Percentiles rank a stretch among this genome's conserved stretches.
phyloP scores from a whole-genome alignment of 108 stramenopile species.

The Skeletonema menzelii region DNA sequence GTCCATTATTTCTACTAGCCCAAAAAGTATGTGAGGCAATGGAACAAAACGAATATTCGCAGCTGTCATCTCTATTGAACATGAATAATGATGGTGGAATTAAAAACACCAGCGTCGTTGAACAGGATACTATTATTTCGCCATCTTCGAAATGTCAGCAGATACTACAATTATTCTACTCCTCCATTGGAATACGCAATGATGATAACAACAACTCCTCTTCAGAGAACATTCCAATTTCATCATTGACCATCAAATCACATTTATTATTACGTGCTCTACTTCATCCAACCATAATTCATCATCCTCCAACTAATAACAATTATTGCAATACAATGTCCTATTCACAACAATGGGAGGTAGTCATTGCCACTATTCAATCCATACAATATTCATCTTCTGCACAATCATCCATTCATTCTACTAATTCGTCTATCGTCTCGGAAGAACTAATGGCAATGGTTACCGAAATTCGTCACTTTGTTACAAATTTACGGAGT shows the following conservation, averaged over 20 bases:
- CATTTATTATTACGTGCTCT: slow-evolving; percentile 27
- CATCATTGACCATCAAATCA: slow-evolving; percentile 19
- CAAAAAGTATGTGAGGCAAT: slow-evolving; percentile 6
- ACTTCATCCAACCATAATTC: slow-evolving; percentile 6
- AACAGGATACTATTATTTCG: not conserved
- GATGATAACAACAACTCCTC: not conserved
- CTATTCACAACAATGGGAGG: slow-evolving; percentile 1
- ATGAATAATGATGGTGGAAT: not conserved
- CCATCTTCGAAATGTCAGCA: not conserved
- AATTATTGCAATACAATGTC: not conserved
- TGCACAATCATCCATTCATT: not conserved
- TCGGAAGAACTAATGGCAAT: slow-evolving; percentile 26
- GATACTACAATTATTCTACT: slow-evolving; percentile 16
- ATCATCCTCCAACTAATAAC: too few relatives aligned
- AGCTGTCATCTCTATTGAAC: not conserved
- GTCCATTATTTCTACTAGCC: not conserved
- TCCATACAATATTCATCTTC: slow-evolving; percentile 14
- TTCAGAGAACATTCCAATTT: not conserved
- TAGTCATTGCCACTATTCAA: slow-evolving; percentile 8
- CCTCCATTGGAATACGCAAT: slow-evolving; percentile 14
- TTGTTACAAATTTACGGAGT: slow-evolving; percentile 5
- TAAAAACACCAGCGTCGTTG: too few relatives aligned
- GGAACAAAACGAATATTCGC: slow-evolving; percentile 7
- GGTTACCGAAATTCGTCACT: slow-evolving; percentile 35
- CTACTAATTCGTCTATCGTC: slow-evolving; percentile 14